Evolutionary conservation across 2,329 filamentous ascomycete species (phyloP), one percentile per base, ranked within the genome.

Genomic region (Amauroascus niger): DNA sequence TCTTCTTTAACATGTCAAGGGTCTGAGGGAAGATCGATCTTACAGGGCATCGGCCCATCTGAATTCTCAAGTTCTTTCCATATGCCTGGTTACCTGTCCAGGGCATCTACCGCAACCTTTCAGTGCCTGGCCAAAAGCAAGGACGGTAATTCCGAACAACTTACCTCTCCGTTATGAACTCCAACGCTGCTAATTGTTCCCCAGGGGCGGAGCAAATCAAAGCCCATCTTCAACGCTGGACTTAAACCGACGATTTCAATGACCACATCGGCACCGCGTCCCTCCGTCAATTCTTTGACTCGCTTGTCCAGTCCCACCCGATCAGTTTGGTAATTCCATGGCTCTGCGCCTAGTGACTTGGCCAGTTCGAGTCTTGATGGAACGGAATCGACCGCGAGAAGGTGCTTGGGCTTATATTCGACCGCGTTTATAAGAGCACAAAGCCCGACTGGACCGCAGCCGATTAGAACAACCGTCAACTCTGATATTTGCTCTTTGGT

Each of bases 371-470:
- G 76, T 53, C 90, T 78, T 56, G 81, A 83, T 2, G 84, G 81
- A 6, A 95, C 80, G 7, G 84, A 83, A 69, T 95, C 88, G 47
- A 94, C 79, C 5, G 87, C 88, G 57, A 94, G 82, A 1, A 94
- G 69, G 63, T 87, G 77, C 66, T 83, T 86, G 0, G 88, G 88
- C 59, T 81, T 80, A 67, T 82, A 84, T 62, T 88, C 82, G n/a
- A 85, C 74, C 5, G 86, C 84, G 55, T 87, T 85, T 57, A 90
- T 78, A 54, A 94, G 73, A 14, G 89, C 88, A 67, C 90, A 95
- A 11, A 95, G 77, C 1, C 88, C 90, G 2, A 95, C 85, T 0
- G 85, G 85, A 0, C 90, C 90, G 64, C 89, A 95, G 4, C 90
- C 90, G 55, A 95, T 80, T 18, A 95, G 73, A 1, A 94, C 86